phyloP scores from a whole-genome alignment of 345 rosid species.

The Lumnitzera racemosa region DNA sequence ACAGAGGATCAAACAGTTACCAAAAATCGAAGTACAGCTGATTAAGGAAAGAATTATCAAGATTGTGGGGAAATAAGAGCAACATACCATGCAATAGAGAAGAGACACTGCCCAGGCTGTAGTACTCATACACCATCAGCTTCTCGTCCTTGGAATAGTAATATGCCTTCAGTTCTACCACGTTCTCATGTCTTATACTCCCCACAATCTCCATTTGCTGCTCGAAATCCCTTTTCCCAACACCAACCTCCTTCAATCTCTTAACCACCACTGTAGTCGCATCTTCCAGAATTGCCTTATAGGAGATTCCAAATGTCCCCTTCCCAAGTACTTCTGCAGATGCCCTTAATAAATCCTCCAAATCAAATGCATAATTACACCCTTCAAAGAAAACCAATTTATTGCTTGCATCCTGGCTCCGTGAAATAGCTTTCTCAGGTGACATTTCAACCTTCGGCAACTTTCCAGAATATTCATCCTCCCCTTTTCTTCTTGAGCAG shows the following conservation, averaged over 20 bases:
- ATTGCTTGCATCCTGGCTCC: constrained; percentile 76
- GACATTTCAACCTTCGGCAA: constrained; percentile 72
- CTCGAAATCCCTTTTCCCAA: constrained; percentile 79
- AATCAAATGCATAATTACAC: constrained; percentile 79
- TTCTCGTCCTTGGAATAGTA: constrained; percentile 88
- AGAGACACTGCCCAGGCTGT: constrained; percentile 61
- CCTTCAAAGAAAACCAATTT: constrained; percentile 88
- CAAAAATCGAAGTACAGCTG: not conserved
- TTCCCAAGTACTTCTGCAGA: constrained; percentile 98
- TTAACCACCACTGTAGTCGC: constrained; percentile 81
- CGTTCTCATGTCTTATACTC: constrained; percentile 62
- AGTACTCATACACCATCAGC: constrained; percentile 72
- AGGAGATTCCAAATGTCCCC: constrained; percentile 88
- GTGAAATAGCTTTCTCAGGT: constrained; percentile 68
- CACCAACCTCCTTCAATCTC: constrained; percentile 75
- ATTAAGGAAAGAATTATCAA: constrained; percentile 2
- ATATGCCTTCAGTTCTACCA: constrained; percentile 79
- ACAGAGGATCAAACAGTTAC: not conserved
- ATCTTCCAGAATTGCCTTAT: constrained; percentile 74
- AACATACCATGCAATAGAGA: constrained; percentile 67
- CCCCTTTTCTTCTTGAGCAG: constrained; percentile 39
- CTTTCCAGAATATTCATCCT: constrained; percentile 33
- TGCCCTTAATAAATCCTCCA: constrained; percentile 95
- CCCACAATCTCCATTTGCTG: constrained; percentile 90
- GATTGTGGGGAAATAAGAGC: not conserved